phyloP scores from a whole-genome alignment of 768 basidiomycete species.

The Boletus bicolor region DNA sequence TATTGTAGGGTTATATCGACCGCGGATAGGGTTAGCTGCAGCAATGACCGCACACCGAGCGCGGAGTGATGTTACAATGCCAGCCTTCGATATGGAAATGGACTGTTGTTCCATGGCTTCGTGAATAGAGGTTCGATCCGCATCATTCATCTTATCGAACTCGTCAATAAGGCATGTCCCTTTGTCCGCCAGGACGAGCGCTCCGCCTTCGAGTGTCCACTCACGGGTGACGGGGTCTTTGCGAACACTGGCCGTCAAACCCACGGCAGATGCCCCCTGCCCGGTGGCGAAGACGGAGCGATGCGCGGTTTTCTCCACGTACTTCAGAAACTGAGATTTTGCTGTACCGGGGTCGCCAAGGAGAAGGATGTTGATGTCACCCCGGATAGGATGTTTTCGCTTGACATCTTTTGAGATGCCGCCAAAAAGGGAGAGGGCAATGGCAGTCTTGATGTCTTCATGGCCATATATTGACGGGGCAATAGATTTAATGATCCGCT shows the following conservation, averaged over 20 bases:
- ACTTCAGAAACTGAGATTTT: slow-evolving; percentile 98
- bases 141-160: slow-evolving; percentile 99
- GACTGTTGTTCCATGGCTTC: slow-evolving; percentile 99
- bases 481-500: slow-evolving; percentile 97
- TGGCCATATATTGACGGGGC: slow-evolving; percentile 99
- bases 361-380: slow-evolving; percentile 95
- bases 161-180: slow-evolving; percentile 98
- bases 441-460: slow-evolving; percentile 97
- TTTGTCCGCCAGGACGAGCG: slow-evolving; percentile 97
- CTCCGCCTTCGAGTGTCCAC: slow-evolving; percentile 98
- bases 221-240: slow-evolving; percentile 96
- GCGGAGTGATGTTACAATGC: slow-evolving; percentile 96
- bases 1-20: slow-evolving; percentile 96
- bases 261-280: slow-evolving; percentile 96
- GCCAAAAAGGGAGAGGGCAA: slow-evolving; percentile 92
- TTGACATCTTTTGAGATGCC: slow-evolving; percentile 96
- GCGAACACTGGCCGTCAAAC: slow-evolving; percentile 97
- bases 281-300: slow-evolving; percentile 98
- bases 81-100: slow-evolving; percentile 98
- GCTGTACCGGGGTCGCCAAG: slow-evolving; percentile 99
- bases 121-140: slow-evolving; percentile 96
- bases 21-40: slow-evolving; percentile 95
- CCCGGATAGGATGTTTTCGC: slow-evolving; percentile 92
- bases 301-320: slow-evolving; percentile 97
- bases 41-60: slow-evolving; percentile 97